phyloP scores from a whole-genome alignment of 192 early-diverging fungal genomes.

The Entophlyctis helioformis region DNA sequence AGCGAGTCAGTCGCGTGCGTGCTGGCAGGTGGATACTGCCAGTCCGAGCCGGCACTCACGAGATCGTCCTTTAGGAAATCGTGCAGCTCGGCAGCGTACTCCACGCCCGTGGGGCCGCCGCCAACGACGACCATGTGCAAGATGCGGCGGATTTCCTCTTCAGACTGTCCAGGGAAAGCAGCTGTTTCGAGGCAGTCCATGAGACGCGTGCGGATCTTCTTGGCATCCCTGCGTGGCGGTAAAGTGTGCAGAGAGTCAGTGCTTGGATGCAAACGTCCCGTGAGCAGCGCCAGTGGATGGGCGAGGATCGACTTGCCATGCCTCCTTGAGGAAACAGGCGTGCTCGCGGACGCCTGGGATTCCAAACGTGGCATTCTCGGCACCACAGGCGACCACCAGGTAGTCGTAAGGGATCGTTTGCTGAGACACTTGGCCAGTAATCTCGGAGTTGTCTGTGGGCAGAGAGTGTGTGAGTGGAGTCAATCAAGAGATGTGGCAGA shows the following conservation, averaged over 20 bases:
- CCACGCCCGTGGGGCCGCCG: slow-evolving; percentile 33
- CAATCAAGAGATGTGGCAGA: no score
- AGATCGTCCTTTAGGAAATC: slow-evolving; percentile 72
- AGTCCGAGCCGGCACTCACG: slow-evolving; percentile 1
- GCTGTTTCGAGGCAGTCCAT: slow-evolving; percentile 62
- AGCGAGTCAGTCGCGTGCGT: neutral
- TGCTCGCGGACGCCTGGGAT: slow-evolving; percentile 63
- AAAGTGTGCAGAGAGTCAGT: neutral
- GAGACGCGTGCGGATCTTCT: slow-evolving; percentile 60
- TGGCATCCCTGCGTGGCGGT: slow-evolving; percentile 50
- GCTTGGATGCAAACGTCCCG: neutral
- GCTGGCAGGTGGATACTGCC: no score
- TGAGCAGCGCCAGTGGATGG: neutral
- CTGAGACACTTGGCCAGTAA: slow-evolving; percentile 42
- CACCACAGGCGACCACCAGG: slow-evolving; percentile 64
- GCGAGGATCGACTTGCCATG: slow-evolving; percentile 16
- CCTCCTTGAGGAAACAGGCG: slow-evolving; percentile 66
- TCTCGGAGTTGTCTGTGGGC: slow-evolving; percentile 53
- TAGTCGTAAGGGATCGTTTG: slow-evolving; percentile 62
- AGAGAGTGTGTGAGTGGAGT: no score
- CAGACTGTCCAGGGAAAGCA: slow-evolving; percentile 60
- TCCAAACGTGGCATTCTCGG: slow-evolving; percentile 69
- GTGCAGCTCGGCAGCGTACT: slow-evolving; percentile 75
- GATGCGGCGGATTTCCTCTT: slow-evolving; percentile 57
- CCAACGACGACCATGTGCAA: slow-evolving; percentile 66